Evolutionary conservation across 208 protist genomes (phyloP), one percentile per base, ranked within the genome.

Genomic region (Trypanosoma avium): DNA sequence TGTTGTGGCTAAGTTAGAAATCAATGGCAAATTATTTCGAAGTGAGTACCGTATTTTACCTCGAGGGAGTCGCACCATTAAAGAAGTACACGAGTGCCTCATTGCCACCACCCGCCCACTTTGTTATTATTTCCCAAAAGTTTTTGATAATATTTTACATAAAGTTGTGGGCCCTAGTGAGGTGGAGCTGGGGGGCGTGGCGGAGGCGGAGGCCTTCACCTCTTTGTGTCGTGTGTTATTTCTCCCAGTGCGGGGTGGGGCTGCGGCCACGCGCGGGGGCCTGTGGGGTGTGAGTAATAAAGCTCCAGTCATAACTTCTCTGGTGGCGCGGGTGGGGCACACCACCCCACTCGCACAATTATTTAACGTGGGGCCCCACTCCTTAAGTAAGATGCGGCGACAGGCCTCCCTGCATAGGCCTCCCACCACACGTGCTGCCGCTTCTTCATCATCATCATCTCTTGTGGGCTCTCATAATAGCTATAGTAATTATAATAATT

Each of bases 11-110:
- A 61, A 61, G 22, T 0, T 70, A 12, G 64, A 70, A 48, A 21
- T 61, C 6, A 19, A 70, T 45, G 64, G 64, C 7, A 60, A 27
- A 15, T 5, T 70, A 27, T 57, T 42, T 17, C 29, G 17, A 33
- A 48, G 29, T 29, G 56, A 70, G n/a, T 52, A 53, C 42, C 64
- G 64, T 24, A 43, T 70, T 30, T 40, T 48, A 10, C 52, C 64
- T 2, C 4, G 32, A 3, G 56, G 55, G n/a, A 61, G 27, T 22
- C 50, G 56, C 12, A 70, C 29, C 4, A 30, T 70, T 3, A 46
- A 40, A 24, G 26, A 36, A 9, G 33, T 67, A n/a, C 47, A 50
- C 38, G 61, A 67, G 13, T 19, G 8, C 24, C 17, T 27, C 26
- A 27, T 57, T 26, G 61, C 61, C 22, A 58, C 49, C 15, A 67